Evolutionary conservation across 2,329 filamentous ascomycete species (phyloP).

Genomic region (Ramichloridium luteum): DNA sequence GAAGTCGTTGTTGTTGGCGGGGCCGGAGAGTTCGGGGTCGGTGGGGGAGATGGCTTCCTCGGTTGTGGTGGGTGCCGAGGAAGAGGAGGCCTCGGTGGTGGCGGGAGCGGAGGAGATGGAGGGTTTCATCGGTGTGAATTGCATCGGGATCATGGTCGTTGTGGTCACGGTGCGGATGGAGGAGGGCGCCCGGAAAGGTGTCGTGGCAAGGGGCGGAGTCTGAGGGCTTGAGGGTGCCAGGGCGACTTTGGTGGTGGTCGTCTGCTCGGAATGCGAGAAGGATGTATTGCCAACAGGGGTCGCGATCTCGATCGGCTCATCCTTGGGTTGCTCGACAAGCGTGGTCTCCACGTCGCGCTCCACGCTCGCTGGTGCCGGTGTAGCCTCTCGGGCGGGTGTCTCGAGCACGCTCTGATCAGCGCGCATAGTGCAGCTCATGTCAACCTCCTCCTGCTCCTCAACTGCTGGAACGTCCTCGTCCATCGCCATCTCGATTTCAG

Average conservation of each 20-base stretch:
- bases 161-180: slow-evolving; percentile 34
- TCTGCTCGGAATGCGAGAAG: too few species aligned
- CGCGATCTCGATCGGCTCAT: slow-evolving; percentile 3
- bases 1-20: slow-evolving; percentile 5
- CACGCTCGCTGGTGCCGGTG: too few species aligned
- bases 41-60: slow-evolving; percentile 14
- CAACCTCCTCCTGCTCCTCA: slow-evolving; percentile 15
- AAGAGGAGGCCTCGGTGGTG: slow-evolving; percentile 7
- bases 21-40: slow-evolving; percentile 5
- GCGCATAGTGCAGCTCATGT: background rate
- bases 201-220: slow-evolving; percentile 16
- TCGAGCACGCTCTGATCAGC: too few species aligned
- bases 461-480: slow-evolving; percentile 50
- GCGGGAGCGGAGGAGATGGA: slow-evolving; percentile 6
- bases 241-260: slow-evolving; percentile 13
- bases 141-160: slow-evolving; percentile 37
- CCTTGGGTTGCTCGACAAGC: too few species aligned
- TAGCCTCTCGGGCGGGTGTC: too few species aligned
- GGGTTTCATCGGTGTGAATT: slow-evolving; percentile 31
- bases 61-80: slow-evolving; percentile 4
- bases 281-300: too few species aligned
- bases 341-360: too few species aligned
- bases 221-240: slow-evolving; percentile 30
- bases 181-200: slow-evolving; percentile 15
- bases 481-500: slow-evolving; percentile 27